phyloP scores from a whole-genome alignment of 306 rosid genomes.

The Casuarina glauca region DNA sequence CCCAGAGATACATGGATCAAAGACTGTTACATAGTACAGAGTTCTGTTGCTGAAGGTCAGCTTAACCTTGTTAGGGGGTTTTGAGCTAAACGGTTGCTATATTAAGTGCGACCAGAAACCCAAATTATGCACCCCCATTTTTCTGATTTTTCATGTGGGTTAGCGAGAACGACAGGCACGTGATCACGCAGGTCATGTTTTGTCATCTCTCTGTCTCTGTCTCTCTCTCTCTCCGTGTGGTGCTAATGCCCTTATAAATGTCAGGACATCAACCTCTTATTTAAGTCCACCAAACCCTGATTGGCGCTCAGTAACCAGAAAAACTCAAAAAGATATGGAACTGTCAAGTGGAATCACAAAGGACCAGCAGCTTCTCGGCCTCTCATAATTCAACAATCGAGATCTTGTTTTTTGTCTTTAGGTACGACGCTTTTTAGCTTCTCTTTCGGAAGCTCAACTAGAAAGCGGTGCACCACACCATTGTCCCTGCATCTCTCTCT shows the following conservation, averaged over 20 bases:
- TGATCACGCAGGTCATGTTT: neutral
- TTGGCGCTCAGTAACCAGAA: conserved; percentile 12
- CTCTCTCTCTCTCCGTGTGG: neutral
- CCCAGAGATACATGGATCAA: too few relatives aligned
- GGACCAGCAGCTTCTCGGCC: conserved; percentile 25
- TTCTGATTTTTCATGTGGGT: neutral
- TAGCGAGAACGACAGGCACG: neutral
- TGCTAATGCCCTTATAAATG: conserved; percentile 4
- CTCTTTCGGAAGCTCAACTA: conserved; percentile 32
- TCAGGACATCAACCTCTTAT: conserved; percentile 5
- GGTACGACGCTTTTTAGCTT: conserved; percentile 27
- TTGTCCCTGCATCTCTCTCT: conserved; percentile 34
- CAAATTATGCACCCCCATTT: too few relatives aligned
- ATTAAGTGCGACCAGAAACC: too few relatives aligned
- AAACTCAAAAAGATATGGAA: neutral
- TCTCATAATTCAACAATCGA: conserved; percentile 44
- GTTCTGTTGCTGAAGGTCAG: neutral
- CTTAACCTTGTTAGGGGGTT: neutral
- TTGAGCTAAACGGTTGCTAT: neutral
- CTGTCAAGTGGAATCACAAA: neutral
- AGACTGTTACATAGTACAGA: too few relatives aligned
- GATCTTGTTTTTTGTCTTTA: conserved; percentile 20
- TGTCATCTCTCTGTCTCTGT: neutral
- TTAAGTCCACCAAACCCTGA: conserved; percentile 20
- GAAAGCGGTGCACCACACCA: conserved; percentile 31